A percentile compares a stretch with the other conserved stretches of the same genome.
Conservation (phyloP, 441 rosid species). For the Lepidium campestre region DNA sequence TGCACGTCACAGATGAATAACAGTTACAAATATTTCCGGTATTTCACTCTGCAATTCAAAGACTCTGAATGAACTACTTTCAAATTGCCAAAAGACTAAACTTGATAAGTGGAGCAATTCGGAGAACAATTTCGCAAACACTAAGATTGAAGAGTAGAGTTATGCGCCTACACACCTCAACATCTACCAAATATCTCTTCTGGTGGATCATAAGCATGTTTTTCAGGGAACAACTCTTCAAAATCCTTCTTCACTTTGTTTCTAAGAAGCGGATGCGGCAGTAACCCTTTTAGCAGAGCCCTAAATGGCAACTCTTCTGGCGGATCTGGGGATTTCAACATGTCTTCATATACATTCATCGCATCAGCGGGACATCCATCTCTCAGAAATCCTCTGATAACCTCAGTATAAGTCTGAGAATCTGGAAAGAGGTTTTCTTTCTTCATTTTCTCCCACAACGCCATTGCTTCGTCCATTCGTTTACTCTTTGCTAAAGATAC, state of each 20-base stretch:
- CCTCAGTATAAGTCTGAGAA: conserved; percentile 83
- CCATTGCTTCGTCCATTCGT: conserved; percentile 84
- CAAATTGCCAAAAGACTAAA: not conserved
- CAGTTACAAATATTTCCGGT: not conserved
- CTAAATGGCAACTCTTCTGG: conserved; percentile 91
- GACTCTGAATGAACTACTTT: not conserved
- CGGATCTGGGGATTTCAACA: conserved; percentile 92
- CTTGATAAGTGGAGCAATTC: not conserved
- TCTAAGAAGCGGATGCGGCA: conserved; percentile 88
- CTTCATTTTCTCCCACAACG: conserved; percentile 74
- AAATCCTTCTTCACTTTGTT: conserved; percentile 92
- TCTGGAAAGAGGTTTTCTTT: conserved; percentile 75
- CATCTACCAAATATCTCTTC: conserved; percentile 81
- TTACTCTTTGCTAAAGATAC: conserved; percentile 56
- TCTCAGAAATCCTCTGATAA: conserved; percentile 74
- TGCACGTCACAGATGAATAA: not conserved
- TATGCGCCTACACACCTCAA: conserved; percentile 34
- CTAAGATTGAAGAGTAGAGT: not conserved
- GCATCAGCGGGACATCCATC: conserved; percentile 96
- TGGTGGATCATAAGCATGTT: conserved; percentile 90
- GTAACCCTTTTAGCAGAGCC: conserved; percentile 77
- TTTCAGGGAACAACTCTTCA: conserved; percentile 90
- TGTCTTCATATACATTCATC: conserved; percentile 93
- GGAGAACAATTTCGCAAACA: not conserved
- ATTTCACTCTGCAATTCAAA: not conserved